Percentiles rank a stretch among this genome's conserved stretches.
Evolutionary conservation across 1,139 yeast genomes (phyloP).

Genomic region (Debaryomyces fabryi): DNA sequence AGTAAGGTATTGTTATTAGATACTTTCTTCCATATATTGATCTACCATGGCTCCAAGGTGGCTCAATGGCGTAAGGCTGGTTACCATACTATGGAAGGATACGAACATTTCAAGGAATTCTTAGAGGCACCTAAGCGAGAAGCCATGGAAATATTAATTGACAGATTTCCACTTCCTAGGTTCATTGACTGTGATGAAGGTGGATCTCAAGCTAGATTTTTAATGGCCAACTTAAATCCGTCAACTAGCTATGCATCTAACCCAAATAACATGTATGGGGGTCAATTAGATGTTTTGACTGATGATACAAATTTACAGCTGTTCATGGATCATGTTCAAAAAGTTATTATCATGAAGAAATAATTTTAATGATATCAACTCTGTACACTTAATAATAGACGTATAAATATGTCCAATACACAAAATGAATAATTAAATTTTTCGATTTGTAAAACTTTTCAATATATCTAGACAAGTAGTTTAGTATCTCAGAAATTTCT

Average conservation of each 20-base stretch:
- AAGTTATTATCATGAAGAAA: conserved; percentile 32
- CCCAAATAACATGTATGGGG: conserved; percentile 36
- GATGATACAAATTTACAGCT: conserved; percentile 73
- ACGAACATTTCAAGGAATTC: conserved; percentile 60
- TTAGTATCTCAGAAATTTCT: neutral
- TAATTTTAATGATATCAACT: conserved; percentile 12
- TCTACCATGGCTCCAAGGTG: conserved; percentile 67
- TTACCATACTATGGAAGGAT: conserved; percentile 67
- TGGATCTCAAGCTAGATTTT: conserved; percentile 77
- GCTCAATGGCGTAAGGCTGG: conserved; percentile 73
- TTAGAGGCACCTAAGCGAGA: conserved; percentile 68
- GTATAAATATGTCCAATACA: conserved; percentile 7
- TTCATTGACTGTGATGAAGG: conserved; percentile 77
- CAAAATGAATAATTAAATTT: conserved; percentile 3
- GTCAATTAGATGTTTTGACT: conserved; percentile 52
- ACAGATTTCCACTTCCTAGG: conserved; percentile 73
- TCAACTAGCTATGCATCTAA: conserved; percentile 59
- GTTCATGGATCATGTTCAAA: conserved; percentile 61
- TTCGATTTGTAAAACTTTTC: conserved; percentile 6
- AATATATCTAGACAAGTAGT: neutral
- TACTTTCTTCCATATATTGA: conserved; percentile 87
- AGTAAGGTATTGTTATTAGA: conserved; percentile 77
- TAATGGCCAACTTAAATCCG: conserved; percentile 76
- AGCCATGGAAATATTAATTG: conserved; percentile 66
- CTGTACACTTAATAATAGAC: conserved; percentile 5